phyloP scores from a whole-genome alignment of 1,139 yeast species.

The Yamadazyma diospyri region DNA sequence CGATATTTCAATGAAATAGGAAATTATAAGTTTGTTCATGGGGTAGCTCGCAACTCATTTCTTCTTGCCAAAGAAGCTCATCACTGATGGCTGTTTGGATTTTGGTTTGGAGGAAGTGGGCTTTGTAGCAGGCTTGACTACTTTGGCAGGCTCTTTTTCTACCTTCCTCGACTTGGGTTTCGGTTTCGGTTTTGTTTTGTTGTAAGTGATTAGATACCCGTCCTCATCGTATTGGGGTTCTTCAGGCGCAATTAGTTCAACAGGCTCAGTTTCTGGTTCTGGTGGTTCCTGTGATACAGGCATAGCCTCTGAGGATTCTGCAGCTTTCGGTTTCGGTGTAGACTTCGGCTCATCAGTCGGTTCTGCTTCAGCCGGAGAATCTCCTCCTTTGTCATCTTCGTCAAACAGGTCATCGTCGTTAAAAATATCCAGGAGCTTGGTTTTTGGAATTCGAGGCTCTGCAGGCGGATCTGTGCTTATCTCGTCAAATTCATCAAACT shows the following conservation, averaged over 20 bases:
- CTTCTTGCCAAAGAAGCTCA: slow-evolving; percentile 37
- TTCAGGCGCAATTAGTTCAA: slow-evolving; percentile 5
- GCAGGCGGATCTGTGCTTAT: slow-evolving; percentile 5
- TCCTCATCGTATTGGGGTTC: slow-evolving; percentile 34
- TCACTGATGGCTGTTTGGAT: slow-evolving; percentile 22
- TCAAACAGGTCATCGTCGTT: too few species aligned
- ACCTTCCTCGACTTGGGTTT: slow-evolving; percentile 3
- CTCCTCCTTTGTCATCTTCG: too few species aligned
- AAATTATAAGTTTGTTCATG: too few species aligned
- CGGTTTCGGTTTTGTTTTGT: slow-evolving; percentile 15
- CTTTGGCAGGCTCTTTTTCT: neutral
- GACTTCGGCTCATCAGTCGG: too few species aligned
- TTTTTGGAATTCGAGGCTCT: slow-evolving; percentile 3
- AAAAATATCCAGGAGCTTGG: slow-evolving; percentile 14
- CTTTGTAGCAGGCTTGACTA: neutral
- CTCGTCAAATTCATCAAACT: slow-evolving; percentile 11
- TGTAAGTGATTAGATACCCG: slow-evolving; percentile 37
- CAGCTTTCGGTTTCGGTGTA: neutral
- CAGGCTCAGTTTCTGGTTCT: slow-evolving; percentile 3
- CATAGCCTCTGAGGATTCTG: neutral
- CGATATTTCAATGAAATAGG: too few species aligned
- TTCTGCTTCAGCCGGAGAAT: too few species aligned
- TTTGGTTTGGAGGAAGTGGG: slow-evolving; percentile 13
- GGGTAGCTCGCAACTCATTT: too few species aligned
- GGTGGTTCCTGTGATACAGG: slow-evolving; percentile 2